Percentiles rank a stretch among this genome's conserved stretches.
phyloP scores from a whole-genome alignment of 441 rosid genomes.

The Gossypium davidsonii region DNA sequence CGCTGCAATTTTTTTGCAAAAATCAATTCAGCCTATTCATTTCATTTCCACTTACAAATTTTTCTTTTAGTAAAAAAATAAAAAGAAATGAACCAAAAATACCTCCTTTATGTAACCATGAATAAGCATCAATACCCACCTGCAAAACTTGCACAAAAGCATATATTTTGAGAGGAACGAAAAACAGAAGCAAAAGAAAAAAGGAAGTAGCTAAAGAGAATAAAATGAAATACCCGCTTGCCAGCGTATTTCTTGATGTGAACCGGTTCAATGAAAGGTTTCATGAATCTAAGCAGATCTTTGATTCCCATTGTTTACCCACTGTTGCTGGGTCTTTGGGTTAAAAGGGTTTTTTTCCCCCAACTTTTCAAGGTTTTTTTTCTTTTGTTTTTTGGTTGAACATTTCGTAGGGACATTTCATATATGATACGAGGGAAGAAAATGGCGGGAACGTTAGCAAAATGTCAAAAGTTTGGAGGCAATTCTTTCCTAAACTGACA shows the following conservation, averaged over 20 bases:
- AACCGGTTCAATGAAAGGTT: slow-evolving; percentile 60
- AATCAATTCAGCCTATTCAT: not conserved
- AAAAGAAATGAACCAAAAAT: not conserved
- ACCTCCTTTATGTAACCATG: slow-evolving; percentile 97
- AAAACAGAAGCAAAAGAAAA: not conserved
- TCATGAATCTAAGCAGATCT: slow-evolving; percentile 80
- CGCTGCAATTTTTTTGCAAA: slow-evolving; percentile 34
- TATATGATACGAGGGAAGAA: slow-evolving; percentile 13
- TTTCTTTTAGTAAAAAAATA: not conserved
- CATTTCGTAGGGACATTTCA: not conserved
- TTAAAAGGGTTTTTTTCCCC: not conserved
- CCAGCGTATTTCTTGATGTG: slow-evolving; percentile 77
- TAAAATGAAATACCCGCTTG: slow-evolving; percentile 39
- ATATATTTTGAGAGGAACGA: not conserved
- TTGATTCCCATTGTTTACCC: slow-evolving; percentile 59
- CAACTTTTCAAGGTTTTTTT: not conserved
- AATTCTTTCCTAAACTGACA: not conserved
- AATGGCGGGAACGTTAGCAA: slow-evolving; percentile 31
- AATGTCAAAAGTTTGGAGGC: slow-evolving; percentile 13
- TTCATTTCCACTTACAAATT: not conserved
- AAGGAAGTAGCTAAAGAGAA: not conserved
- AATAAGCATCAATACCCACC: slow-evolving; percentile 95
- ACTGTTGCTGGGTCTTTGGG: slow-evolving; percentile 9
- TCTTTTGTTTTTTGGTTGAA: not conserved
- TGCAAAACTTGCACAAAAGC: slow-evolving; percentile 20